These are phyloP conservation scores for Lumnitzera littorea DNA, from an alignment of 345 rosid species.

Conservation along the genomic window DNA sequence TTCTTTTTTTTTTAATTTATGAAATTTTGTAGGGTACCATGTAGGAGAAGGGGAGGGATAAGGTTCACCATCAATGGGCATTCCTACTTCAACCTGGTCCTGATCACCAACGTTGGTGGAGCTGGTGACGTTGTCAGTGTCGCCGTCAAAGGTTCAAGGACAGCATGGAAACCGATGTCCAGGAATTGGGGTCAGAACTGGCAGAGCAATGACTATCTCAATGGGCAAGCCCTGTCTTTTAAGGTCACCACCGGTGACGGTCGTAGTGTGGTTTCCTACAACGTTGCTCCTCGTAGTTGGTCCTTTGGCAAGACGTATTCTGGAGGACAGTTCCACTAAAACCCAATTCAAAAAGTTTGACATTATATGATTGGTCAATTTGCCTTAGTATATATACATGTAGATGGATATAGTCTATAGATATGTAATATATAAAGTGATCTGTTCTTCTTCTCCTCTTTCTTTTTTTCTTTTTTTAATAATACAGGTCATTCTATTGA, in stretches of 20 bases:
- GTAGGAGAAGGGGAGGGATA: conserved; percentile 53
- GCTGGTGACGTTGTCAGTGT: conserved; percentile 57
- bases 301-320: conserved; percentile 66
- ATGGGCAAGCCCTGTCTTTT: conserved; percentile 62
- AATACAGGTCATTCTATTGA: no score
- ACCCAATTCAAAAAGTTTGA: no score
- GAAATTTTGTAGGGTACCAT: conserved; percentile 37
- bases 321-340: conserved; percentile 40
- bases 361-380: no score
- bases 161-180: conserved; percentile 51
- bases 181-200: conserved; percentile 84
- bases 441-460: no score
- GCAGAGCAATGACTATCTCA: conserved; percentile 59
- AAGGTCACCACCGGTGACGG: conserved; percentile 66
- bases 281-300: conserved; percentile 53
- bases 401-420: no score
- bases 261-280: conserved; percentile 40
- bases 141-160: conserved; percentile 36
- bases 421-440: no score
- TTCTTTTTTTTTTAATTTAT: no score
- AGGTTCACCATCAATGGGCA: conserved; percentile 67
- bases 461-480: no score
- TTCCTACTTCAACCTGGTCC: conserved; percentile 59
- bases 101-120: conserved; percentile 62
- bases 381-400: no score